A percentile compares a stretch with the other conserved stretches of the same genome.
These are phyloP conservation scores for Lathyrus sativus DNA, from an alignment of 306 rosid species.

Conservation along the genomic window DNA sequence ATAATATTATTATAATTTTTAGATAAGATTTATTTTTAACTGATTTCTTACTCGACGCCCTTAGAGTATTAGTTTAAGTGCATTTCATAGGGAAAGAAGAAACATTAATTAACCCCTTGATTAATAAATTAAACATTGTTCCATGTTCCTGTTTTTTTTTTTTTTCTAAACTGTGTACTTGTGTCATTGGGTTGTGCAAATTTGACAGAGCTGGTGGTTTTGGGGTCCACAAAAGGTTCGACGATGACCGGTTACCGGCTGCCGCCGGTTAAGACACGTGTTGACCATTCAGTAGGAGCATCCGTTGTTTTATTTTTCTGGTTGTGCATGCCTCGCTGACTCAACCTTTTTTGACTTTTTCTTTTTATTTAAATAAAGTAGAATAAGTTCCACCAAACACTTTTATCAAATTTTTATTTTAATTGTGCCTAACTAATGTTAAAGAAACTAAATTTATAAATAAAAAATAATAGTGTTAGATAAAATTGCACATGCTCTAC, in stretches of 20 bases:
- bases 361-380: not conserved
- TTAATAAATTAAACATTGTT: not conserved
- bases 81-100: too few species aligned
- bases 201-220: constrained; percentile 38
- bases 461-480: too few species aligned
- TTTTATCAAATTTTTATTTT: not conserved
- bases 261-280: constrained; percentile 56
- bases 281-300: constrained; percentile 41
- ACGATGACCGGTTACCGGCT: constrained; percentile 46
- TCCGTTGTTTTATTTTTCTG: not conserved
- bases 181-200: constrained; percentile 33
- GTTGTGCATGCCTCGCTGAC: constrained; percentile 37
- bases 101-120: not conserved
- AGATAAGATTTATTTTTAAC: too few species aligned
- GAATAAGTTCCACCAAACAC: constrained; percentile 28
- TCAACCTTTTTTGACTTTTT: constrained; percentile 19
- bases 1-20: too few species aligned
- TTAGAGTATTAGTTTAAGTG: too few species aligned
- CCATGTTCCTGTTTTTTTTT: not conserved
- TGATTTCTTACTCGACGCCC: too few species aligned
- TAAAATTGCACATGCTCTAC: too few species aligned
- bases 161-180: not conserved
- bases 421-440: too few species aligned
- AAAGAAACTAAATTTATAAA: too few species aligned
- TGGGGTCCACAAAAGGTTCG: constrained; percentile 46